Base-by-base conservation (phyloP, 768 basidiomycete species). In the Rhizopogon salebrosus region DNA sequence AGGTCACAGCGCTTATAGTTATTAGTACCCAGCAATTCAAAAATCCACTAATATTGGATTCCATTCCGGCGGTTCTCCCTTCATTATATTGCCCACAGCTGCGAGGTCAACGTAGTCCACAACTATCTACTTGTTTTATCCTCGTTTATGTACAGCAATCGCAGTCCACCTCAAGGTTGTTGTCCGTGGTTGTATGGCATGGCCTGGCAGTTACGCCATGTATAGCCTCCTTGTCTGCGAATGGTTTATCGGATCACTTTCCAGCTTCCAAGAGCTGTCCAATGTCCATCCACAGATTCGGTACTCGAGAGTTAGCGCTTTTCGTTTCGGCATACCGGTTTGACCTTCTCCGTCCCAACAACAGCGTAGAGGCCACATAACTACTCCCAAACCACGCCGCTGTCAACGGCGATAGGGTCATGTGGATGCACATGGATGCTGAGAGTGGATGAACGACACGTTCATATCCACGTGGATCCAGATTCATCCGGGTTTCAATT, bases 1-100 rank as follows among this genome's bases (percentile, higher is more conserved):
- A 46, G 62, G 66, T 62, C 64, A 66, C 68, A 68, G 66, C 66
- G 68, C 66, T 65, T 65, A 65, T 55, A 50, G 52, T 48, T 18
- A 67, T 62, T 51, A 49, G 51, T 45, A 54, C 53, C 22, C 37
- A 34, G 31, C 31, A 31, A 23, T 48, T 24, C 41, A 55, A 53
- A 48, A 49, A 57, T 53, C 51, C 31, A 36, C 50, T n/a, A 51
- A 39, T 23, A 22, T 45, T 31, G 22, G 36, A 10, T 43, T 35
- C 16, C 34, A 13, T 13, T 23, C 29, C 10, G 20, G 34, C 16
- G 49, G 43, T 22, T n/a, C 29, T 50, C 11, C 13, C 27, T 39
- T 48, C n/a, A 24, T 34, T 22, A 11, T 31, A 11, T 31, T 41
- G 6, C 20, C 23, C n/a, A 39, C 11, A 27, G 26, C 22, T 14